These are phyloP conservation scores for Hypoxylon sp. DNA, from an alignment of 2,329 filamentous ascomycete species.

Conservation along the genomic window DNA sequence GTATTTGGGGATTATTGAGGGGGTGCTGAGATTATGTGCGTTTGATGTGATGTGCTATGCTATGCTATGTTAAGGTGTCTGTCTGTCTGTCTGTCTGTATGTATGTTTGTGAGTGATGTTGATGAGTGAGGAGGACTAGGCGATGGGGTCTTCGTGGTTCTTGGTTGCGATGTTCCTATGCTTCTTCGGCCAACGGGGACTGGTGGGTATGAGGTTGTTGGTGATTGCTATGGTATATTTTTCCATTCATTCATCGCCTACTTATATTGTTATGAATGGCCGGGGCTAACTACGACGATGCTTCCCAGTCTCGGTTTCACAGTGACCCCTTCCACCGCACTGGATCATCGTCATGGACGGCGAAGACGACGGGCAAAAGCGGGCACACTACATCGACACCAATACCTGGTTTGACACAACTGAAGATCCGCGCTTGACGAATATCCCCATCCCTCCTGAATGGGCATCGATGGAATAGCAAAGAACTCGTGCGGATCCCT, in stretches of 20 bases:
- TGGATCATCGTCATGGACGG: too few relatives aligned
- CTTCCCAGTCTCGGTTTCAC: conserved; percentile 21
- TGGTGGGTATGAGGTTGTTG: conserved; percentile 28
- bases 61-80: too few relatives aligned
- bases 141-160: conserved; percentile 33
- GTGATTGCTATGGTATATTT: conserved; percentile 31
- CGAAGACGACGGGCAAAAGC: neutral
- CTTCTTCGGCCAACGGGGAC: conserved; percentile 12
- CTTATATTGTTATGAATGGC: neutral
- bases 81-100: too few relatives aligned
- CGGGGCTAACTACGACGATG: neutral
- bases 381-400: conserved; percentile 11
- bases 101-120: neutral
- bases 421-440: conserved; percentile 25
- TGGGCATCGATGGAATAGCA: conserved; percentile 30
- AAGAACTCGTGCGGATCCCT: conserved; percentile 22
- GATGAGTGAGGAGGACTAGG: conserved; percentile 16
- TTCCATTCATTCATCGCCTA: neutral
- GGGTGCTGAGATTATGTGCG: neutral
- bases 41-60: too few relatives aligned
- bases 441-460: conserved; percentile 22
- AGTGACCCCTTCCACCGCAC: too few relatives aligned
- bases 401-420: neutral
- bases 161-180: conserved; percentile 29
- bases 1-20: conserved; percentile 12